phyloP scores from a whole-genome alignment of 208 protist genomes.

The Acanthamoeba royreba region DNA sequence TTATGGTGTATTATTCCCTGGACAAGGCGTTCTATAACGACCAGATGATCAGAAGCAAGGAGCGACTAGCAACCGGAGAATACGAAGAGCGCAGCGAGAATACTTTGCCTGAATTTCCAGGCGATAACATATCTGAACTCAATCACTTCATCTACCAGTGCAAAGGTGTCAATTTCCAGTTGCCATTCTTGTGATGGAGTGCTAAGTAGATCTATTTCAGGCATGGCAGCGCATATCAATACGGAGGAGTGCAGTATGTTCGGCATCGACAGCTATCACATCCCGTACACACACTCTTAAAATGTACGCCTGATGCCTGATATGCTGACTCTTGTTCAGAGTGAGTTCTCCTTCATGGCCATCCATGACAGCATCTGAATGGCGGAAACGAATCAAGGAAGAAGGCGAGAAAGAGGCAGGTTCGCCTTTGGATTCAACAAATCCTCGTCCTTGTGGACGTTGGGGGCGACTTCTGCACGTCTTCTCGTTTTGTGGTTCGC shows the following conservation, averaged over 20 bases:
- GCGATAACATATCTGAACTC: not conserved
- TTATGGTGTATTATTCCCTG: not conserved
- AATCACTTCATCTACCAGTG: conserved; percentile 29
- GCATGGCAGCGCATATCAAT: not conserved
- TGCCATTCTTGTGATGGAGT: not conserved
- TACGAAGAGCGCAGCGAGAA: too few relatives aligned
- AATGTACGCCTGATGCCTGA: not conserved
- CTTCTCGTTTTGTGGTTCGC: not conserved
- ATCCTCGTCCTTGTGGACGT: not conserved
- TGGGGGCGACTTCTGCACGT: not conserved
- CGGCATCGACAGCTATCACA: not conserved
- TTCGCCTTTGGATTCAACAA: not conserved
- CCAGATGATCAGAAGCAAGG: too few relatives aligned
- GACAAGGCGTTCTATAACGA: not conserved
- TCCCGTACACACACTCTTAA: not conserved
- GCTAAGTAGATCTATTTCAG: not conserved
- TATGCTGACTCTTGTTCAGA: too few relatives aligned
- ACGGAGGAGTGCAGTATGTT: not conserved
- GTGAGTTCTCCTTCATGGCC: not conserved
- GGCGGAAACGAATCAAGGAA: not conserved
- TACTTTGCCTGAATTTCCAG: not conserved
- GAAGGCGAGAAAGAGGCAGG: not conserved
- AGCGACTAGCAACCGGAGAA: too few relatives aligned
- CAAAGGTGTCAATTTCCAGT: not conserved
- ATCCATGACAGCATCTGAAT: not conserved